Evolutionary conservation across 164 flowering plant species (phyloP).

Genomic region (Kingdonia uniflora): DNA sequence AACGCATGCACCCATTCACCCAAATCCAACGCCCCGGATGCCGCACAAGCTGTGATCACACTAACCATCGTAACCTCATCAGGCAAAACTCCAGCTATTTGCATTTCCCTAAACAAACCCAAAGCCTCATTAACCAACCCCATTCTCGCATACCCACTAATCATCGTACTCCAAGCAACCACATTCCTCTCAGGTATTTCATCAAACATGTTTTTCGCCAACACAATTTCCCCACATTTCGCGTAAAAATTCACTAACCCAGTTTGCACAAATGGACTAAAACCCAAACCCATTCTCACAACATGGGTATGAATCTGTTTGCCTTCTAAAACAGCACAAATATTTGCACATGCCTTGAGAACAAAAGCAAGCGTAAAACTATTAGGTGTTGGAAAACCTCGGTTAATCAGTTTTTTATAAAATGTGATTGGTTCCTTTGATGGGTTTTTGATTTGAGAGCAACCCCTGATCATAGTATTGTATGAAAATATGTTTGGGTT

Average conservation of each 20-base stretch:
- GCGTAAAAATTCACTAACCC: constrained; percentile 30
- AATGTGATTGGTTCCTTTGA: constrained; percentile 31
- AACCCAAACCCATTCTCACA: constrained; percentile 18
- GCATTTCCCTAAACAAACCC: constrained; percentile 39
- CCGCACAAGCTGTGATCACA: constrained; percentile 37
- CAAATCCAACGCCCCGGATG: constrained; percentile 34
- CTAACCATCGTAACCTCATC: constrained; percentile 44
- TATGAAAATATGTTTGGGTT: constrained; percentile 26
- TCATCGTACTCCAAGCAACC: constrained; percentile 37
- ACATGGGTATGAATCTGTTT: constrained; percentile 39
- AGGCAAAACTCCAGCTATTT: constrained; percentile 22
- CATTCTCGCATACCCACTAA: constrained; percentile 31
- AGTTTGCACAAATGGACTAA: constrained; percentile 31
- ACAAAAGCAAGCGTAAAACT: constrained; percentile 40
- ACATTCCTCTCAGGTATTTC: constrained; percentile 37
- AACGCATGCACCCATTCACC: constrained; percentile 41
- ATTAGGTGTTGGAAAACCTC: constrained; percentile 27
- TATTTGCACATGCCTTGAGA: constrained; percentile 35
- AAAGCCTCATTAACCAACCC: constrained; percentile 33
- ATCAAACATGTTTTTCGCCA: constrained; percentile 28
- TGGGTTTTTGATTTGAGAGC: constrained; percentile 18
- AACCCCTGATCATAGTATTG: constrained; percentile 37
- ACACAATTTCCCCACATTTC: constrained; percentile 28
- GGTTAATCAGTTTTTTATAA: constrained; percentile 22
- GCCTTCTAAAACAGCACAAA: constrained; percentile 30